Base-by-base conservation (phyloP, 371 early-diverging fungal species). In the Mortierella sp. region DNA sequence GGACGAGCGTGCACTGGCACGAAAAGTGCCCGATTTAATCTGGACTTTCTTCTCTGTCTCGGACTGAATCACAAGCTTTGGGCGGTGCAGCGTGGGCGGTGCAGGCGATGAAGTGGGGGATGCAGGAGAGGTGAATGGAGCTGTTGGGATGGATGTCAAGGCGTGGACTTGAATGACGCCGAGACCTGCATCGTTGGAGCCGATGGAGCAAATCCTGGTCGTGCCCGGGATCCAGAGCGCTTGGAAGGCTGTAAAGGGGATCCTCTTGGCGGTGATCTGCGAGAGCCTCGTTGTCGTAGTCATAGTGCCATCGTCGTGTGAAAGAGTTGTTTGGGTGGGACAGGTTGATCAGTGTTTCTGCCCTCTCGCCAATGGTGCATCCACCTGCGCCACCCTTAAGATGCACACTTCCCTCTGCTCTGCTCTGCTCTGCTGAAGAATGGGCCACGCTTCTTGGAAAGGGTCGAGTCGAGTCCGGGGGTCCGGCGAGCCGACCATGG, bases 211-310 rank as follows among this genome's bases (percentile, higher is more conserved):
- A 43, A 92, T 67, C 22, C 86, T 80, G 13, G 91, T 86, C 1
- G 93, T 90, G 28, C 68, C 72, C 10, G 93, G 94, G 10, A 94
- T 77, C 94, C 94, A 94, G 13, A 73, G 63, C 12, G 67, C 67
- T 37, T 73, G 74, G 40, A 73, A 67, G 31, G 67, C 58, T n/a
- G 73, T 62, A 56, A 70, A 72, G 24, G 66, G 63, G 24, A 80
- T 54, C 10, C 34, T 40, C 37, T 60, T 67, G 6, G 48, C 8
- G 22, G 63, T 51, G 45, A 67, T 43, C 29, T 65, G 61, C 0
- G 66, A 43, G 43, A 71, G 19, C 53, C 47, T 53, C 39, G 46
- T 24, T 10, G 40, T 25, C 7, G 24, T 52, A 17, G 40, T 19
- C 22, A 24, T 22, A 10, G 16, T 47, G 47, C 10, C 34, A n/a